Base-by-base conservation (phyloP, 129 eudicot genomes). In the Centella asiatica region DNA sequence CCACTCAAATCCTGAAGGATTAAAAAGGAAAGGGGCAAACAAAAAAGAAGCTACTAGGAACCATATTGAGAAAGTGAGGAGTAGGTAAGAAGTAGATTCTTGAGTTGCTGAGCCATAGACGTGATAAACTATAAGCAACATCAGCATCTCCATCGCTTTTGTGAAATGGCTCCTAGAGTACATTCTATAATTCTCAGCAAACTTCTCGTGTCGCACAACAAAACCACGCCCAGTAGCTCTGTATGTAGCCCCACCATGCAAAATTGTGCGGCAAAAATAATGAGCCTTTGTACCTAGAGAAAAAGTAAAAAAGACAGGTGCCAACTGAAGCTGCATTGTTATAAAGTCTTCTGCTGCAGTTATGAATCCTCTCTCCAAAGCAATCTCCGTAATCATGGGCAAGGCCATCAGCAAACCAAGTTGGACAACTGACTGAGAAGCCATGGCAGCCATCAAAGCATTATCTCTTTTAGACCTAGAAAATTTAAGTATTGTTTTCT, bases 181-280 rank as follows among this genome's bases (percentile, higher is more conserved):
- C 99, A 93, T 87, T 61, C 99, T 78, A 75, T 93, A 93, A 54
- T 93, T 93, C 72, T 93, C 99, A 5, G 99, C 99, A 78, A 84
- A 93, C 65, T 85, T 93, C 77, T 93, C 99, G 39, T 93, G 99
- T 20, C 96, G 67, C 12, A 93, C 99, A 14, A 93, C 99, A 53
- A 93, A 93, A 24, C 99, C 99, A 72, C 99, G 99, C 32, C 99
- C 99, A 1, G 99, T 93, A 59, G 99, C 99, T 74, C 99, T 70
- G 79, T 93, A 93, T 65, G 85, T 84, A 34, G 99, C 99, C 37
- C 99, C 99, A 23, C 99, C 99, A 47, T 93, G 99, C 65, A 93
- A 69, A 45, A 93, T 62, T 5, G 96, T 93, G 50, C 99, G 90
- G 12, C 99, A 96, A 25, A 74, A 93, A 69, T 93, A 93, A 68